Base-by-base conservation (phyloP, 2,329 filamentous ascomycete species). In the Allantophomopsis lycopodina region DNA sequence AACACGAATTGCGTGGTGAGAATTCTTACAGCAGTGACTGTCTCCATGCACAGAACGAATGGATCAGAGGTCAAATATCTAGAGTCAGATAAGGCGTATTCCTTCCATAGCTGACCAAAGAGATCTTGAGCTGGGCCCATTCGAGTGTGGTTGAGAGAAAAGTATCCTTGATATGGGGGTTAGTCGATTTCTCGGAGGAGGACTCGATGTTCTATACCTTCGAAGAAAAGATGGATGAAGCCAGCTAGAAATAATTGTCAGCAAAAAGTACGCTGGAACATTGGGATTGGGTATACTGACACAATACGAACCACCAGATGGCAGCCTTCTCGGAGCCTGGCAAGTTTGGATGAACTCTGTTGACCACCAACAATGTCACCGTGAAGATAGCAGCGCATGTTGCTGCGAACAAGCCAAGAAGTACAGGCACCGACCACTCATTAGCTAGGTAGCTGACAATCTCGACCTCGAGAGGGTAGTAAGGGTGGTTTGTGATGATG, bases 281-380 rank as follows among this genome's bases (percentile, higher is more conserved):
- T 67, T 60, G 46, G 63, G 57, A 16, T 62, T 44, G 62, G 43
- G 64, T 65, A 44, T 48, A 70, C 56, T 62, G 71, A 68, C 80
- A 83, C 12, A 89, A 65, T 16, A 79, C 69, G 56, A 88, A 88
- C 84, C 84, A 89, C 59, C 85, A 59, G 16, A 80, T 71, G 4
- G 71, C 71, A 11, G 69, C 48, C 35, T 75, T 64, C 47, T 86
- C 81, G 18, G 55, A 55, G 7, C 50, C 57, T 28, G 64, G 61
- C 39, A 85, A 53, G 8, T 57, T 62, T 2, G 75, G 73, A 14
- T 73, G 65, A 32, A 66, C 51, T 42, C 59, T 60, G 47, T 69
- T 72, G 43, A 73, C 64, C 30, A 76, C 46, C 7, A 67, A 42
- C 40, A 70, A 71, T 3, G 77, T 76, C 7, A 64, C 51, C 17